These are phyloP conservation scores for Zhuliangozyma blackwelliae DNA, from an alignment of 1,139 yeast genomes.

Conservation along the genomic window DNA sequence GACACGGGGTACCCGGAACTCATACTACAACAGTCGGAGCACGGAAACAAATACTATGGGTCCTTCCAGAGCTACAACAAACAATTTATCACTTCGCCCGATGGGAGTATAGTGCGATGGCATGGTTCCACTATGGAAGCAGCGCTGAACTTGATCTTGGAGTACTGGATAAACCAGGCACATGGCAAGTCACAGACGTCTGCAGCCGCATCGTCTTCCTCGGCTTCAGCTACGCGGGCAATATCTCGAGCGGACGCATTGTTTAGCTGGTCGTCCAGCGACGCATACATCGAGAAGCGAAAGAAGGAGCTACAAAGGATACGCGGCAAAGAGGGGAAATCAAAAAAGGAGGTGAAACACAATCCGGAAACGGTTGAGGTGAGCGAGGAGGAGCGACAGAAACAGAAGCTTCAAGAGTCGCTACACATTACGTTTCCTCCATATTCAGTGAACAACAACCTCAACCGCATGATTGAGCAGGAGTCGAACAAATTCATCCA, in stretches of 20 bases:
- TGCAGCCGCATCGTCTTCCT: neutral
- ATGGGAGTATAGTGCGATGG: constrained; percentile 30
- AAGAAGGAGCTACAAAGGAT: constrained; percentile 21
- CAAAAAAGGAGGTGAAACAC: constrained; percentile 1
- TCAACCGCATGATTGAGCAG: constrained; percentile 27
- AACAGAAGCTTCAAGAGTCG: constrained; percentile 2
- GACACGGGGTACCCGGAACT: constrained; percentile 28
- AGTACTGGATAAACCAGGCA: constrained; percentile 21
- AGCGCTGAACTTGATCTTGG: constrained; percentile 25
- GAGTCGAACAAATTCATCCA: constrained; percentile 40
- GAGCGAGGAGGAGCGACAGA: constrained; percentile 6
- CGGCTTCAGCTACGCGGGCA: neutral
- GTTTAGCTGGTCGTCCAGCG: constrained; percentile 45
- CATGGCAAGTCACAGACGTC: neutral
- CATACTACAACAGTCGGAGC: constrained; percentile 27
- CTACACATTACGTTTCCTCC: constrained; percentile 12
- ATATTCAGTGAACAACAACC: constrained; percentile 20
- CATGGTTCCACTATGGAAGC: constrained; percentile 25
- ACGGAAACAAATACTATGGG: constrained; percentile 29
- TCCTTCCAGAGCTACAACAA: constrained; percentile 33
- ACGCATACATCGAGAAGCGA: constrained; percentile 32
- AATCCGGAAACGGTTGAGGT: neutral
- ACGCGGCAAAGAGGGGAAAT: constrained; percentile 1
- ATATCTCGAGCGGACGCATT: constrained; percentile 26
- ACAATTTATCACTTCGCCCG: constrained; percentile 25